Evolutionary conservation across 129 eudicot species (phyloP).

Genomic region (Sambucus nigra): DNA sequence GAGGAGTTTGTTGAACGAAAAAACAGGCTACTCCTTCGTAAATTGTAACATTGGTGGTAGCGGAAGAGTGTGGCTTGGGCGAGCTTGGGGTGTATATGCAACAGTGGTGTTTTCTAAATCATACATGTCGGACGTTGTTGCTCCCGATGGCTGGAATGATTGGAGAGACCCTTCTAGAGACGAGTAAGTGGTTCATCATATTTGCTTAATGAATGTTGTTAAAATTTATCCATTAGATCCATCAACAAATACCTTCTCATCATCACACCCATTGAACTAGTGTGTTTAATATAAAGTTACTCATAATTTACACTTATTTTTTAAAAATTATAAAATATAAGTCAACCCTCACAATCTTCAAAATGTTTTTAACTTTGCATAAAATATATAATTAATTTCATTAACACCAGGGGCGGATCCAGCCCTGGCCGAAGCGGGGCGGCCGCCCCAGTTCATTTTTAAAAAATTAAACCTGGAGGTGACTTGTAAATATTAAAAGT

Average conservation of each 20-base stretch:
- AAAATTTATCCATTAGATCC: not conserved
- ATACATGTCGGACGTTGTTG: conserved; percentile 60
- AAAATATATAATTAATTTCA: too few relatives aligned
- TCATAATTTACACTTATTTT: too few relatives aligned
- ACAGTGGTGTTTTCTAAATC: conserved; percentile 62
- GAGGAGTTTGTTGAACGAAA: conserved; percentile 40
- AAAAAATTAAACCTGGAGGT: too few relatives aligned
- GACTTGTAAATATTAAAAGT: too few relatives aligned
- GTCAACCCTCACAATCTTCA: too few relatives aligned
- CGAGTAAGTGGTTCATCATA: conserved; percentile 31
- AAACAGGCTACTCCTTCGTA: conserved; percentile 75
- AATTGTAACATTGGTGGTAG: conserved; percentile 56
- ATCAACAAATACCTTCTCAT: not conserved
- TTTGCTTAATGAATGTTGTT: not conserved
- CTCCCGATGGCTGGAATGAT: conserved; percentile 89
- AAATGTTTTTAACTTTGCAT: too few relatives aligned
- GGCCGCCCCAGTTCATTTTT: too few relatives aligned
- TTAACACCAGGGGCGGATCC: too few relatives aligned
- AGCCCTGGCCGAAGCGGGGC: too few relatives aligned
- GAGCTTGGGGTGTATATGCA: conserved; percentile 90
- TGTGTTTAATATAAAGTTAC: too few relatives aligned
- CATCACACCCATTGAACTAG: not conserved
- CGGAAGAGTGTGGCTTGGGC: conserved; percentile 83
- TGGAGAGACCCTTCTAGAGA: conserved; percentile 75
- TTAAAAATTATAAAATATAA: too few relatives aligned